Evolutionary conservation across 23 red algal genomes (phyloP).

Genomic region (Gracilaria domingensis): DNA sequence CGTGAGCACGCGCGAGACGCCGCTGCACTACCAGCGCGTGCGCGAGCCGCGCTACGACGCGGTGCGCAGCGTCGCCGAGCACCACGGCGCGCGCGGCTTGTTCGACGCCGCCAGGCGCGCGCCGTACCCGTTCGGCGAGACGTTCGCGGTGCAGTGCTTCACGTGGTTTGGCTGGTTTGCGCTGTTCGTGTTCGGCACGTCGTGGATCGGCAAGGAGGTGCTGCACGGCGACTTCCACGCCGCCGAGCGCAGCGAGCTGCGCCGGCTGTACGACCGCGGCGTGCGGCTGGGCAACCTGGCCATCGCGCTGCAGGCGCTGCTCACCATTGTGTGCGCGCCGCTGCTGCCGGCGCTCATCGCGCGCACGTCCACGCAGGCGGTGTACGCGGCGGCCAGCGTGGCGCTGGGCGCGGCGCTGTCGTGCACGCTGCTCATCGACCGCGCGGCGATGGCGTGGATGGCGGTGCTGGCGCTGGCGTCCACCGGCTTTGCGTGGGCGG

Average conservation of each 20-base stretch:
- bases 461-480: slow-evolving; percentile 44
- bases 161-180: slow-evolving; percentile 89
- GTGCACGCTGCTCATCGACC: background rate
- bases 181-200: slow-evolving; percentile 83
- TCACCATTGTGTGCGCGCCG: slow-evolving; percentile 59
- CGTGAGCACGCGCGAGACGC: slow-evolving; percentile 4
- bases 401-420: slow-evolving; percentile 57
- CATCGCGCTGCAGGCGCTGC: slow-evolving; percentile 71
- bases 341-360: slow-evolving; percentile 60
- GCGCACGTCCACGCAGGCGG: background rate
- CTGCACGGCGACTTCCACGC: slow-evolving; percentile 61
- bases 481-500: slow-evolving; percentile 88
- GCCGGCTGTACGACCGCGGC: slow-evolving; percentile 72
- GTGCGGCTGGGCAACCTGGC: slow-evolving; percentile 84
- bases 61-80: background rate
- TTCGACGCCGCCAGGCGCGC: slow-evolving; percentile 35
- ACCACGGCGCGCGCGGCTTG: slow-evolving; percentile 8
- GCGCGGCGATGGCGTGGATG: background rate
- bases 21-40: too few species aligned
- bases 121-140: slow-evolving; percentile 74
- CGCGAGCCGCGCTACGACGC: background rate
- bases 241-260: slow-evolving; percentile 1
- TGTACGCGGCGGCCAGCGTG: slow-evolving; percentile 62
- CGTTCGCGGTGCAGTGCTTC: slow-evolving; percentile 85
- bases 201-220: slow-evolving; percentile 87